phyloP scores from a whole-genome alignment of 768 basidiomycete genomes.

The Lactarius deliciosus region DNA sequence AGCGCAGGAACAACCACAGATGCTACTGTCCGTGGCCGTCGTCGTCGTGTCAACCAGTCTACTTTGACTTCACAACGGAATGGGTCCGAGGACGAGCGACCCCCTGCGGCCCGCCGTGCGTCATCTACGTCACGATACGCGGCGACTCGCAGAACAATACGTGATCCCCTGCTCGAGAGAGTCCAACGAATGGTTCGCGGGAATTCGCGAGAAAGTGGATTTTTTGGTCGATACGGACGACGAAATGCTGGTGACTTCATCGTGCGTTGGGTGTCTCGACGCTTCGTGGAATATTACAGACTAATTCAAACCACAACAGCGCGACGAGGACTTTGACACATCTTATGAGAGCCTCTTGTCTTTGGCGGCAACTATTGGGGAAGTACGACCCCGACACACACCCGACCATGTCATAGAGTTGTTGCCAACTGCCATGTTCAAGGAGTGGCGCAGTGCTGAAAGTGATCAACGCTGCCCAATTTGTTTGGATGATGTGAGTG shows the following conservation, averaged over 20 bases:
- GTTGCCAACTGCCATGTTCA: conserved; percentile 60
- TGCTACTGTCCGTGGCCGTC: conserved; percentile 14
- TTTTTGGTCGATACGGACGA: conserved; percentile 17
- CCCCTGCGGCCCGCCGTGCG: conserved; percentile 17
- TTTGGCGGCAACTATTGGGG: conserved; percentile 60
- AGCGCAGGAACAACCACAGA: conserved; percentile 3
- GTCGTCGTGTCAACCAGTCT: conserved; percentile 24
- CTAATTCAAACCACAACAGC: conserved; percentile 42
- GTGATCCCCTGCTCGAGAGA: conserved; percentile 19
- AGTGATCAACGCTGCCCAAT: conserved; percentile 80
- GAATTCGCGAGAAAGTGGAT: conserved; percentile 19
- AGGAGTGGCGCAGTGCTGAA: conserved; percentile 62
- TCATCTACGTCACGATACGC: conserved; percentile 22
- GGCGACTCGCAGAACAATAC: conserved; percentile 18
- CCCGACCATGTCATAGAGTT: conserved; percentile 58
- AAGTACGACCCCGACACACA: conserved; percentile 64
- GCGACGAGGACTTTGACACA: conserved; percentile 72
- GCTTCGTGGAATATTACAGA: not conserved
- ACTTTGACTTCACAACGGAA: conserved; percentile 18
- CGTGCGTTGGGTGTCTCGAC: conserved; percentile 40
- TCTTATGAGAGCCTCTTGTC: conserved; percentile 72
- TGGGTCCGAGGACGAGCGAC: conserved; percentile 23
- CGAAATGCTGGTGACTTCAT: conserved; percentile 46
- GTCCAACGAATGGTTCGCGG: conserved; percentile 24
- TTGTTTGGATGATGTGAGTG: conserved; percentile 77